Evolutionary conservation across 2,329 filamentous ascomycete genomes (phyloP).

Genomic region (Ophiostoma novo-ulmi): DNA sequence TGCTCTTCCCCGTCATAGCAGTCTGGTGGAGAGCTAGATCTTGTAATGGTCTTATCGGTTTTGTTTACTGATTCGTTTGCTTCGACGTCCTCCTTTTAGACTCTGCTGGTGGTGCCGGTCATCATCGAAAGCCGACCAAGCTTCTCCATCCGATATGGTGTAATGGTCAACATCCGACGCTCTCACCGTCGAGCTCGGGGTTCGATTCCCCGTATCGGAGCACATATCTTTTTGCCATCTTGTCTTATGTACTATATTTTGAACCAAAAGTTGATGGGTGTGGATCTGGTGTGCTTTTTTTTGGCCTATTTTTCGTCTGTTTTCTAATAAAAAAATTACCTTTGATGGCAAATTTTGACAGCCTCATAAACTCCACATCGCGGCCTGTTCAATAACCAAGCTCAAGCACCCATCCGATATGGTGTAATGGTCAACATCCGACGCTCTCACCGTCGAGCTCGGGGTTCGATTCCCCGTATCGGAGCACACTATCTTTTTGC

Average conservation of each 20-base stretch:
- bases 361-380: too few species aligned
- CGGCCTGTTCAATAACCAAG: neutral
- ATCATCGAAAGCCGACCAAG: constrained; percentile 1
- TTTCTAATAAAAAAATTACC: too few species aligned
- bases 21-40: neutral
- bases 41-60: neutral
- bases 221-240: neutral
- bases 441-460: constrained; percentile 27
- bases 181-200: constrained; percentile 27
- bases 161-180: constrained; percentile 27
- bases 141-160: constrained; percentile 15
- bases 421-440: constrained; percentile 27
- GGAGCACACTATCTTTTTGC: constrained; percentile 18
- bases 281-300: too few species aligned
- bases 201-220: constrained; percentile 28
- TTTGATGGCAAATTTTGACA: too few species aligned
- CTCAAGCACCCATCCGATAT: constrained; percentile 23
- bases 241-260: too few species aligned
- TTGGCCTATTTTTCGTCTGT: too few species aligned
- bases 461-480: constrained; percentile 28
- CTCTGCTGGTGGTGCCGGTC: neutral
- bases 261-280: too few species aligned
- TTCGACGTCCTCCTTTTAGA: neutral
- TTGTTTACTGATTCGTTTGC: neutral
- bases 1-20: neutral